Evolutionary conservation across 2,329 filamentous ascomycete species (phyloP).

Genomic region (Hyphodiscus sp.): DNA sequence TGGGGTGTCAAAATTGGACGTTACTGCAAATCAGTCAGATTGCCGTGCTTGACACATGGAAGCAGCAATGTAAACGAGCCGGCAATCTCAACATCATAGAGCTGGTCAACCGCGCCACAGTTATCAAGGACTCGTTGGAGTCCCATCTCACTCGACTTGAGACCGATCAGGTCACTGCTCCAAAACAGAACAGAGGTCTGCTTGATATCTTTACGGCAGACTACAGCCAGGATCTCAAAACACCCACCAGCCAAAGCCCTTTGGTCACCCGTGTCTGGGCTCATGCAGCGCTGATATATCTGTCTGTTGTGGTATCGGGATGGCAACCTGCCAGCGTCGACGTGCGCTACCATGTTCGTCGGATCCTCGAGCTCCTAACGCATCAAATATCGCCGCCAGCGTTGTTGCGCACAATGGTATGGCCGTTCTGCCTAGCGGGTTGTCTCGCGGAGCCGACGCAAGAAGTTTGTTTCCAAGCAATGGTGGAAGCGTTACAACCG

Average conservation of each 20-base stretch:
- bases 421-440: conserved; percentile 21
- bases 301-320: conserved; percentile 17
- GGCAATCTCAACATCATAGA: conserved; percentile 40
- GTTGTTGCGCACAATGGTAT: conserved; percentile 19
- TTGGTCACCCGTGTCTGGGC: conserved; percentile 16
- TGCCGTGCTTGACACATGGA: conserved; percentile 49
- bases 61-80: conserved; percentile 39
- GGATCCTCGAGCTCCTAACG: conserved; percentile 12
- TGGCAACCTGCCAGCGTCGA: conserved; percentile 17
- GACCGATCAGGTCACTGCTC: conserved; percentile 4
- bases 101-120: conserved; percentile 38
- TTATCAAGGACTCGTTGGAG: conserved; percentile 31
- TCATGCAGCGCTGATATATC: conserved; percentile 18
- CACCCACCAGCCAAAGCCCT: conserved; percentile 6
- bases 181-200: conserved; percentile 6
- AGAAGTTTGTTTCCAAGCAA: conserved; percentile 15
- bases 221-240: conserved; percentile 4
- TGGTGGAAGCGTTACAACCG: conserved; percentile 16
- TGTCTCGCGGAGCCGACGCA: conserved; percentile 17
- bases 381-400: conserved; percentile 12
- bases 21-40: conserved; percentile 47
- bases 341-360: conserved; percentile 13
- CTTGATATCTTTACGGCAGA: conserved; percentile 9
- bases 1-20: conserved; percentile 52
- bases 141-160: conserved; percentile 11